Evolutionary conservation across 352 stramenopile genomes (phyloP).

Genomic region (Pythium sp.): DNA sequence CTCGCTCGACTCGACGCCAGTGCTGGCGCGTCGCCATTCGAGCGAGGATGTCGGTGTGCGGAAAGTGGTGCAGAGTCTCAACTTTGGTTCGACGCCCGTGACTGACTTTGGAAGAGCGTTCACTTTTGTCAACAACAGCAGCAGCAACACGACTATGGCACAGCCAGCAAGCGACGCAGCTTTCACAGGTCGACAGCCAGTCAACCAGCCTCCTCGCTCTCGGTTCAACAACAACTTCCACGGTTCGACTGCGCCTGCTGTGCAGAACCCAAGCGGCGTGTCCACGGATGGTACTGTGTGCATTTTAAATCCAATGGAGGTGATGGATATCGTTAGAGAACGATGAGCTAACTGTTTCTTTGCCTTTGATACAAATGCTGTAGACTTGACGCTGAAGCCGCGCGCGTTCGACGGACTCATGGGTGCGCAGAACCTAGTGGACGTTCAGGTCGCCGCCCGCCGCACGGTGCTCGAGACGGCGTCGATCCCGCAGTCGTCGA

Average conservation of each 20-base stretch:
- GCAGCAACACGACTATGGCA: background rate
- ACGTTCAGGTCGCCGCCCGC: slow-evolving; percentile 25
- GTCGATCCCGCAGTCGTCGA: slow-evolving; percentile 28
- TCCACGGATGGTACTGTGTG: slow-evolving; percentile 38
- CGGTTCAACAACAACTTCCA: slow-evolving; percentile 52
- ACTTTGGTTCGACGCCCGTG: slow-evolving; percentile 42
- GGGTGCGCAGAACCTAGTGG: slow-evolving; percentile 17
- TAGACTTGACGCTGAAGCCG: slow-evolving; percentile 50
- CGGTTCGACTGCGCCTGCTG: slow-evolving; percentile 22
- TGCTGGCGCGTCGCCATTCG: slow-evolving; percentile 41
- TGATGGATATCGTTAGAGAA: no score
- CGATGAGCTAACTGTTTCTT: background rate
- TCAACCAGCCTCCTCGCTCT: slow-evolving; percentile 41
- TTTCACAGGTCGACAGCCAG: slow-evolving; percentile 30
- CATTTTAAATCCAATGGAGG: no score
- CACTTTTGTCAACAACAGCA: background rate
- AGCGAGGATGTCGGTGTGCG: slow-evolving; percentile 20
- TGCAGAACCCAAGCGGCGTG: slow-evolving; percentile 21
- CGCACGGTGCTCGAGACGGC: slow-evolving; percentile 22
- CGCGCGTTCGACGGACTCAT: slow-evolving; percentile 22
- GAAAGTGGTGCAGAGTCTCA: slow-evolving; percentile 40
- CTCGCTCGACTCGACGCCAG: slow-evolving; percentile 50
- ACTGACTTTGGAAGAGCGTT: slow-evolving; percentile 12
- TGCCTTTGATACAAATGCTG: background rate
- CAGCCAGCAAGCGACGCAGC: slow-evolving; percentile 4